Conservation (phyloP, 1,284 basidiomycete species). For the Omphalotus olearius region DNA sequence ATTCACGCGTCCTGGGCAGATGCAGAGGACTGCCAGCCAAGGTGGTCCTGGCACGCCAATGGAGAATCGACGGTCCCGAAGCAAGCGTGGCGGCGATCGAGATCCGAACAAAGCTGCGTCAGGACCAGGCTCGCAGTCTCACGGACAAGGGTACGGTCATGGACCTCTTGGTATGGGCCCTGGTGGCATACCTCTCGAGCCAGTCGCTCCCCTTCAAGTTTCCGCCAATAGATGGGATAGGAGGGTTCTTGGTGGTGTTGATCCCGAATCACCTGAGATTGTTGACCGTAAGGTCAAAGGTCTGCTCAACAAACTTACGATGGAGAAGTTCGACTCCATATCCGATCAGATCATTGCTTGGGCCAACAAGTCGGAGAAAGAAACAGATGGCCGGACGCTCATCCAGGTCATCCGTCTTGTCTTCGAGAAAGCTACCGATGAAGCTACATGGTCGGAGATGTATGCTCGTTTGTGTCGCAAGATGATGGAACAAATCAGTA, state of each 20-base stretch:
- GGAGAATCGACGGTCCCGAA: slow-evolving; percentile 59
- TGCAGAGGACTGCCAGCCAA: slow-evolving; percentile 77
- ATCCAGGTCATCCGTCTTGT: slow-evolving; percentile 95
- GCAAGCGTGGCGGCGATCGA: slow-evolving; percentile 67
- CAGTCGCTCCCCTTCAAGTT: slow-evolving; percentile 71
- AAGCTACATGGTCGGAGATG: slow-evolving; percentile 95
- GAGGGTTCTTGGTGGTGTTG: slow-evolving; percentile 34
- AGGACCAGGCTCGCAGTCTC: slow-evolving; percentile 9
- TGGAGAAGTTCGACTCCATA: slow-evolving; percentile 96
- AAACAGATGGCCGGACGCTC: slow-evolving; percentile 91
- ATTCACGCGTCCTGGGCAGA: slow-evolving; percentile 48
- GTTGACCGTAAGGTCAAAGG: slow-evolving; percentile 94
- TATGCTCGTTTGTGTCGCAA: slow-evolving; percentile 93
- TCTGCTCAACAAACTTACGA: slow-evolving; percentile 94
- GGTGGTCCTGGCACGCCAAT: slow-evolving; percentile 54
- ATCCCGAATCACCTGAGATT: slow-evolving; percentile 72
- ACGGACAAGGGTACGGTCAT: slow-evolving; percentile 14
- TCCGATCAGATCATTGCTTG: slow-evolving; percentile 89
- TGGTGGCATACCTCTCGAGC: slow-evolving; percentile 38
- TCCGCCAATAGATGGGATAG: slow-evolving; percentile 84
- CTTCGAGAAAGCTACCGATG: slow-evolving; percentile 96
- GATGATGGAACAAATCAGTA: slow-evolving; percentile 88
- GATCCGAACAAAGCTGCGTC: slow-evolving; percentile 37
- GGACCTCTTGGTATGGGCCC: slow-evolving; percentile 17
- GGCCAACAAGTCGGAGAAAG: slow-evolving; percentile 92